These are phyloP conservation scores for Glomus cerebriforme DNA, from an alignment of 192 early-diverging fungal genomes.

Conservation along the genomic window DNA sequence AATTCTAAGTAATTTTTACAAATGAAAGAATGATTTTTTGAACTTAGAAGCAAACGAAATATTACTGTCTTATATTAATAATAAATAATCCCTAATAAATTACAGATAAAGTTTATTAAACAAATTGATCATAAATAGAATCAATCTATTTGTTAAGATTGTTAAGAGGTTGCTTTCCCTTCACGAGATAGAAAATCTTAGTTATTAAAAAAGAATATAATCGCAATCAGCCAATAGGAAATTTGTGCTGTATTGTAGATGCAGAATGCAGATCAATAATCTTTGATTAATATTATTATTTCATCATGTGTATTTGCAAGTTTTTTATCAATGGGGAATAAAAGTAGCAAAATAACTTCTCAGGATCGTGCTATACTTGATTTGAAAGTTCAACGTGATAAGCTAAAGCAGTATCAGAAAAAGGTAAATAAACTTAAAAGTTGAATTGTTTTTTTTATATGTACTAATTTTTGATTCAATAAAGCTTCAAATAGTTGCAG, in stretches of 20 bases:
- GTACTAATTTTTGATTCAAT: not conserved
- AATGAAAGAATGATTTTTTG: too few relatives aligned
- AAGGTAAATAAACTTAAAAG: slow-evolving; percentile 53
- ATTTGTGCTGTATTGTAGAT: not conserved
- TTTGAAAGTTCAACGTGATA: slow-evolving; percentile 95
- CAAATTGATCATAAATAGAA: too few relatives aligned
- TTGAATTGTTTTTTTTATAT: not conserved
- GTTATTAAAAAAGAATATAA: too few relatives aligned
- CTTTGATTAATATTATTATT: not conserved
- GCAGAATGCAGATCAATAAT: not conserved
- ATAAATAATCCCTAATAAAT: too few relatives aligned
- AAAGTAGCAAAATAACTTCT: slow-evolving; percentile 70
- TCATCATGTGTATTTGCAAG: not conserved
- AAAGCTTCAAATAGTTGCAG: slow-evolving; percentile 78
- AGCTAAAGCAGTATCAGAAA: slow-evolving; percentile 89
- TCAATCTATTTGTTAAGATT: too few relatives aligned
- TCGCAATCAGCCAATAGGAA: not conserved
- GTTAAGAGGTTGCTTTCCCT: too few relatives aligned
- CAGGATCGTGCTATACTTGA: slow-evolving; percentile 95
- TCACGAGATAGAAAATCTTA: too few relatives aligned
- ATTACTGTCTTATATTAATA: too few relatives aligned
- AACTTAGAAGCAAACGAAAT: too few relatives aligned
- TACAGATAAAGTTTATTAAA: too few relatives aligned
- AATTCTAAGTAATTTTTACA: too few relatives aligned
- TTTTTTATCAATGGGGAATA: slow-evolving; percentile 23